phyloP scores from a whole-genome alignment of 371 early-diverging fungal genomes.

The Lichtheimia ornata region DNA sequence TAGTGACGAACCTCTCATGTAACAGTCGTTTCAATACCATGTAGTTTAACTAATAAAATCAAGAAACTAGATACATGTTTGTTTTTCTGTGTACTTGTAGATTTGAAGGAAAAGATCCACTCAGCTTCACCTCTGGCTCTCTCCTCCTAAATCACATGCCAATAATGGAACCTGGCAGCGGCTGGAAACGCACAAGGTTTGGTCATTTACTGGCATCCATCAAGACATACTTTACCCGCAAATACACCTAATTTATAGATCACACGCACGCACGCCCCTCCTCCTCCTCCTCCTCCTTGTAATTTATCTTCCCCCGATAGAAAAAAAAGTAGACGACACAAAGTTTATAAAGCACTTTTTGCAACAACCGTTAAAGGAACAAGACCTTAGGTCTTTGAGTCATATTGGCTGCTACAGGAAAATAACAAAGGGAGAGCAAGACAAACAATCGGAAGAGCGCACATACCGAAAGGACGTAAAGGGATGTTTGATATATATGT shows the following conservation, averaged over 20 bases:
- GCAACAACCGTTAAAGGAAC: too few species aligned
- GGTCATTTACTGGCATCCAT: not conserved
- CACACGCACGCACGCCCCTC: too few species aligned
- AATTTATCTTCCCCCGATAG: too few species aligned
- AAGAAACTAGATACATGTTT: conserved; percentile 1
- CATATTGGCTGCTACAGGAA: too few species aligned
- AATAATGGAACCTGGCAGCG: not conserved
- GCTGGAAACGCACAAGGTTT: not conserved
- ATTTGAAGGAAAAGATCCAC: not conserved
- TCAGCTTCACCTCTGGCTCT: not conserved
- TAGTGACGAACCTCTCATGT: conserved; percentile 86
- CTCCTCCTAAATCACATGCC: conserved; percentile 2
- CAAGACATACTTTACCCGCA: not conserved
- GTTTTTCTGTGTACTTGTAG: conserved; percentile 1
- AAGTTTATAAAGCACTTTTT: too few species aligned
- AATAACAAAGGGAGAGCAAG: too few species aligned
- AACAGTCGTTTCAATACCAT: conserved; percentile 2
- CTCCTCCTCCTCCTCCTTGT: too few species aligned
- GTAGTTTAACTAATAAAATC: conserved; percentile 1
- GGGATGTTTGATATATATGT: too few species aligned
- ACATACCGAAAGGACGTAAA: too few species aligned
- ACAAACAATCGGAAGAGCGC: too few species aligned
- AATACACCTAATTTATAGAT: not conserved
- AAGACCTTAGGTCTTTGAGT: too few species aligned
- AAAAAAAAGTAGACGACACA: too few species aligned